phyloP scores from a whole-genome alignment of 306 rosid genomes.

The Casuarina equisetifolia region DNA sequence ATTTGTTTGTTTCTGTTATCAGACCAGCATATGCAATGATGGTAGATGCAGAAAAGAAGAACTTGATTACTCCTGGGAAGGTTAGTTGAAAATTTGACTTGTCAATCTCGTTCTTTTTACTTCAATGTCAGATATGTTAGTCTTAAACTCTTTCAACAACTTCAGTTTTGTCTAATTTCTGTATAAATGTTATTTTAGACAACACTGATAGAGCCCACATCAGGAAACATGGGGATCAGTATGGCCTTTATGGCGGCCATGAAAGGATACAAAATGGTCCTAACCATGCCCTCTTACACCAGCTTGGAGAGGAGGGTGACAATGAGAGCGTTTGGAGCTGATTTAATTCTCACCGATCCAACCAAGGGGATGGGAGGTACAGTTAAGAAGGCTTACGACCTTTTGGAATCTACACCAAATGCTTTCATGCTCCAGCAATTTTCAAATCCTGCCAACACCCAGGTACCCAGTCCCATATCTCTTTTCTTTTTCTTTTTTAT shows the following conservation, averaged over 20 bases:
- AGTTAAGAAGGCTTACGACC: conserved; percentile 78
- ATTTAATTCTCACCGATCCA: conserved; percentile 82
- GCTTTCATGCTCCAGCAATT: conserved; percentile 88
- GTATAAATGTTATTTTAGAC: conserved; percentile 45
- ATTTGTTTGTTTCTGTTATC: conserved; percentile 9
- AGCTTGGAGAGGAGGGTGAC: conserved; percentile 75
- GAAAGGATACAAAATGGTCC: conserved; percentile 79
- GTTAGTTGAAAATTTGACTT: conserved; percentile 27
- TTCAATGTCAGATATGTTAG: neutral
- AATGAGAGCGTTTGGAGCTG: conserved; percentile 95
- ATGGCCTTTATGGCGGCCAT: conserved; percentile 82
- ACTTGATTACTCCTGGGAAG: conserved; percentile 55
- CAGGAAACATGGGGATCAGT: conserved; percentile 94
- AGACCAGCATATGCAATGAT: conserved; percentile 58
- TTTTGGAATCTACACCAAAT: conserved; percentile 74
- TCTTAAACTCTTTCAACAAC: neutral
- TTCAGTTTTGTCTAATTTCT: neutral
- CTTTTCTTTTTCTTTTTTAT: neutral
- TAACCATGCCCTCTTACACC: conserved; percentile 82
- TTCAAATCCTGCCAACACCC: conserved; percentile 82
- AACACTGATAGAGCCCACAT: conserved; percentile 77
- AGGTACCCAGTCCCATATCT: conserved; percentile 27
- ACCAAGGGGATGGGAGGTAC: conserved; percentile 81
- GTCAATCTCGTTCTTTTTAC: neutral
- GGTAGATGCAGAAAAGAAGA: conserved; percentile 50